These are phyloP conservation scores for Aureobasidium sp. DNA, from an alignment of 2,329 filamentous ascomycete species.

Conservation along the genomic window DNA sequence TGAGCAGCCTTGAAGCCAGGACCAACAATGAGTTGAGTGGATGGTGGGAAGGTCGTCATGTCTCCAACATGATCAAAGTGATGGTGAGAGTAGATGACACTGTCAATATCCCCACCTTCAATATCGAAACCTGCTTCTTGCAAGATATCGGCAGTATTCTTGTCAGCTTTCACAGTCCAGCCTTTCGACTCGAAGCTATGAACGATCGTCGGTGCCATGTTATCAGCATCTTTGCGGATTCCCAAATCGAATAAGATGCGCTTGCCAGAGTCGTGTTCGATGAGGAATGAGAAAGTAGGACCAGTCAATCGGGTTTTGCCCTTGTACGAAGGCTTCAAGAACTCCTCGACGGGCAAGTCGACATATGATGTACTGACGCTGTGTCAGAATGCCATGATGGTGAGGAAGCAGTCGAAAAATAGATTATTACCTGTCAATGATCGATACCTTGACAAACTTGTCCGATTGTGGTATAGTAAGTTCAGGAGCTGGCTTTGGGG, in stretches of 20 bases:
- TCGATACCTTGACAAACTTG: slow-evolving; percentile 29
- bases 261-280: slow-evolving; percentile 39
- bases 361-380: slow-evolving; percentile 28
- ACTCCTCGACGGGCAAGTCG: slow-evolving; percentile 25
- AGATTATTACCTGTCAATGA: slow-evolving; percentile 28
- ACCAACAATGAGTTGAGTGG: slow-evolving; percentile 41
- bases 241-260: slow-evolving; percentile 44
- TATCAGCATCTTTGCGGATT: slow-evolving; percentile 40
- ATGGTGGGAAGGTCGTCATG: slow-evolving; percentile 36
- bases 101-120: slow-evolving; percentile 28
- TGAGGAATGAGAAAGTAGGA: slow-evolving; percentile 42
- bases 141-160: slow-evolving; percentile 38
- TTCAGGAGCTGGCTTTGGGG: slow-evolving; percentile 26
- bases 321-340: slow-evolving; percentile 35
- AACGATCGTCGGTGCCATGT: slow-evolving; percentile 29
- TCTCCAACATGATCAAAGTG: slow-evolving; percentile 32
- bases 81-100: slow-evolving; percentile 30
- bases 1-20: slow-evolving; percentile 40
- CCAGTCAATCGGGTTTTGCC: slow-evolving; percentile 32
- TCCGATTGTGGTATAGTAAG: slow-evolving; percentile 29
- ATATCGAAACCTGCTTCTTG: slow-evolving; percentile 34
- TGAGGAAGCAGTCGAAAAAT: not conserved
- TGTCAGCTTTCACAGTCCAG: slow-evolving; percentile 35
- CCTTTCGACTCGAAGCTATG: slow-evolving; percentile 28
- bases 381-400: not conserved